Evolutionary conservation across 441 rosid genomes (phyloP), one percentile per base, ranked within the genome.

Genomic region (Pelargonium citronellum): DNA sequence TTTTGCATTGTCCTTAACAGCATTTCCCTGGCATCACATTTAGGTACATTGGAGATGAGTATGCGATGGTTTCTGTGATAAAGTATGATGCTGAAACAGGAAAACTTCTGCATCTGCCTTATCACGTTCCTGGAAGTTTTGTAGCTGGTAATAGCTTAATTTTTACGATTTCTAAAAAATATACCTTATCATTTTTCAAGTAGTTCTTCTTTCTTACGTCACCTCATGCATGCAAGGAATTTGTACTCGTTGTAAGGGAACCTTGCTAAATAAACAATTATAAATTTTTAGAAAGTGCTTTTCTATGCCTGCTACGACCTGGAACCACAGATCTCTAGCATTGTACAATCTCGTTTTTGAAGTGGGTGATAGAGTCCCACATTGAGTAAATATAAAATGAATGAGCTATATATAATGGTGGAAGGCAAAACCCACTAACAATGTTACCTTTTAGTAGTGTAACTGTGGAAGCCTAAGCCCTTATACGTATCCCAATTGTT

Each of bases 21-120:
- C 34, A 67, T 47, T 19, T 41, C n/a, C 67, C 69, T 75, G 53
- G 71, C 12, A 11, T 70, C 64, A 49, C 64, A 53, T 73, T 70
- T 73, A 87, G 92, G 88, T 83, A 87, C 73, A 67, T 86, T 19
- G 92, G 92, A 64, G 90, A 87, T 69, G 90, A 87, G 81, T 72
- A 84, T 2, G 92, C 89, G 57, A 80, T 75, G 85, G 89, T 86
- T 71, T 84, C 79, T 69, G 86, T 83, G 69, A 22, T 83, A 44
- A 79, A 86, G 80, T 86, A 76, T 76, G 77, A 70, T 63, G 77
- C 80, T 64, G 86, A 82, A 46, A 83, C 78, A 70, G 79, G 82
- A 75, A 78, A 74, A 74, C 75, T 87, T 20, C 15, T 77, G 55
- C 81, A 60, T 27, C 74, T 77, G 75, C 87, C 92, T 22, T 86